Conservation (phyloP, 164 flowering plant genomes). For the Nelumbo lutea region DNA sequence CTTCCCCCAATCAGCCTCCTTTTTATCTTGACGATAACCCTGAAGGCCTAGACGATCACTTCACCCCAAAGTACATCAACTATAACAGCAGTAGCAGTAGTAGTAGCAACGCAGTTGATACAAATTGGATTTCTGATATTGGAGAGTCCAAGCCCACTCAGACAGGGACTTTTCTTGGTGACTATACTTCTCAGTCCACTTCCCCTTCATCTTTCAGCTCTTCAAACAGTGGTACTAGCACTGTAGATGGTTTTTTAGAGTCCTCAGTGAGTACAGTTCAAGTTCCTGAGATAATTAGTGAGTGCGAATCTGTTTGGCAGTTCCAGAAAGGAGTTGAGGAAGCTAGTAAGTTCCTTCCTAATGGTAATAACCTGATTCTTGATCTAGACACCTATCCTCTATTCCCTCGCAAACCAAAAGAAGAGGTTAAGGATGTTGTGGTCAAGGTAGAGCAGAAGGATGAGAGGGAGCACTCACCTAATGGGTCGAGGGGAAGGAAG, state of each 20-base stretch:
- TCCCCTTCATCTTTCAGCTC: constrained; percentile 36
- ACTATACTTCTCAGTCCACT: constrained; percentile 12
- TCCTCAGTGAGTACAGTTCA: constrained; percentile 39
- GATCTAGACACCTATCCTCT: constrained; percentile 18
- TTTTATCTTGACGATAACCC: constrained; percentile 10
- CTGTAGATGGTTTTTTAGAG: constrained; percentile 39
- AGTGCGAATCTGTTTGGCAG: constrained; percentile 51
- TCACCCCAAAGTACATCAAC: background rate
- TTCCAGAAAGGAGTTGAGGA: constrained; percentile 68
- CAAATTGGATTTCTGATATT: constrained; percentile 16
- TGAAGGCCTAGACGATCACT: constrained; percentile 25
- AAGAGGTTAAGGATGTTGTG: constrained; percentile 7
- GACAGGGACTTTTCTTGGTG: constrained; percentile 4
- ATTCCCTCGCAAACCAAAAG: constrained; percentile 6
- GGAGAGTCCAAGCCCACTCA: constrained; percentile 19
- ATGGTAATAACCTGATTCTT: constrained; percentile 13
- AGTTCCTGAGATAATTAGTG: constrained; percentile 33
- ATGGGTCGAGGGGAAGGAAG: constrained; percentile 42
- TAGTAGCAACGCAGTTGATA: constrained; percentile 13
- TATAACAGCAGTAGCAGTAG: constrained; percentile 9
- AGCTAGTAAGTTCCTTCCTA: constrained; percentile 44
- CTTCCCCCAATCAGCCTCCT: constrained; percentile 41
- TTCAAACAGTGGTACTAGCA: constrained; percentile 27
- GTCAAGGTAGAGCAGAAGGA: constrained; percentile 23
- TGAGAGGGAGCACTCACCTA: constrained; percentile 12